Base-by-base conservation (phyloP, 2,329 filamentous ascomycete genomes). In the Verticillium dahliae region DNA sequence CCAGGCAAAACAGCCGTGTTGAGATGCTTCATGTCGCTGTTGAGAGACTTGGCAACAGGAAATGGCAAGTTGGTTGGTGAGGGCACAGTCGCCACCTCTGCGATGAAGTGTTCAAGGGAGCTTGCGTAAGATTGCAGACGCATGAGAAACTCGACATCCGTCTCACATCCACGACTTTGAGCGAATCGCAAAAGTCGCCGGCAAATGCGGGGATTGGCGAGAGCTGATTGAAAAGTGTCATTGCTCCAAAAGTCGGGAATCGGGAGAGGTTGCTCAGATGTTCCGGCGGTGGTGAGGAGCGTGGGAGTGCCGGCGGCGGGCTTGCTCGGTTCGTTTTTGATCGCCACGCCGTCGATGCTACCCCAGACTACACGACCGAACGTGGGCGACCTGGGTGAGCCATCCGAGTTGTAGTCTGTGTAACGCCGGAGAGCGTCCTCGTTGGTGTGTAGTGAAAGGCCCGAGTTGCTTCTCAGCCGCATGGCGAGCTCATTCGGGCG, bases 101-200 rank as follows among this genome's bases (percentile, higher is more conserved):
- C 74, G 3, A 78, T 72, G 34, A 82, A 70, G 60, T 81, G 75
- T 57, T 80, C 74, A 11, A 82, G 63, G 2, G 80, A 73, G 22
- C 72, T 68, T 50, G 75, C 73, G 61, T 82, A 83, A 57, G 77
- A 76, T 67, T 81, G 75, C 54, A 80, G 79, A 71, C 80, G 81
- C 60, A 80, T 72, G 27, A 83, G 71, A 60, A 82, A 83, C 61
- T 80, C 81, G 61, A 86, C 72, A 62, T 83, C 80, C 60, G 83
- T 78, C 1, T 75, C 78, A 61, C 76, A 78, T 38, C 79, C 75
- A 37, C 74, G 72, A 35, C 69, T 74, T 57, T 79, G 76, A n/a
- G 81, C 80, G 67, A 83, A 85, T 54, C 74, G 76, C 61, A 78
- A 74, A 22, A 86, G 70, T 37, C 79, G 76, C 61, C 77, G 74